Evolutionary conservation across 306 rosid genomes (phyloP).

Genomic region (Oxytropis ochrocephala): DNA sequence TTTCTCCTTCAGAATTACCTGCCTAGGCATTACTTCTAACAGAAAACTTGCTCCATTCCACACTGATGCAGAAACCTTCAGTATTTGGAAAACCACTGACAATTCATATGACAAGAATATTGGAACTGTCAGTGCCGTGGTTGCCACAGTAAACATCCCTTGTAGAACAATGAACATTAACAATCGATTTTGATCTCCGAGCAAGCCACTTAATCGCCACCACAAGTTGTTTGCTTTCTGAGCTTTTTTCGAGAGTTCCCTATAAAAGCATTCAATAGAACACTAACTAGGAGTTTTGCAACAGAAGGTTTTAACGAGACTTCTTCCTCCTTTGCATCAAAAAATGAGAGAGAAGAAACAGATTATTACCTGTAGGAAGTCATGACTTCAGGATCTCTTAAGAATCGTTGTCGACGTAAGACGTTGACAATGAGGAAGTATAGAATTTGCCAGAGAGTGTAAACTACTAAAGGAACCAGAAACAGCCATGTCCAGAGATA

Average conservation of each 20-base stretch:
- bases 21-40: conserved; percentile 93
- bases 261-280: conserved; percentile 20
- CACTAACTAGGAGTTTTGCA: no score
- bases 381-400: conserved; percentile 94
- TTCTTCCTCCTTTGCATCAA: no score
- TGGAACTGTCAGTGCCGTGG: conserved; percentile 89
- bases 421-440: conserved; percentile 85
- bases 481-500: conserved; percentile 81
- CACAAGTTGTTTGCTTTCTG: conserved; percentile 83
- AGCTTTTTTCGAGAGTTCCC: conserved; percentile 91
- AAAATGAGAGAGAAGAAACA: no score
- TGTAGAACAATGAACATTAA: conserved; percentile 73
- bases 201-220: conserved; percentile 92
- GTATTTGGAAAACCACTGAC: conserved; percentile 67
- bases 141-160: conserved; percentile 74
- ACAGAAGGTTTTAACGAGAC: no score
- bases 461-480: conserved; percentile 71
- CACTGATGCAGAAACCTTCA: conserved; percentile 74
- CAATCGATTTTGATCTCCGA: conserved; percentile 88
- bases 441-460: conserved; percentile 77
- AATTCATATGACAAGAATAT: conserved; percentile 75
- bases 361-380: conserved; percentile 69
- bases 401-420: conserved; percentile 69
- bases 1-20: conserved; percentile 80
- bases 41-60: conserved; percentile 97